Evolutionary conservation across 169 alveolate species (phyloP).

Genomic region (Plasmodium gallinaceum): DNA sequence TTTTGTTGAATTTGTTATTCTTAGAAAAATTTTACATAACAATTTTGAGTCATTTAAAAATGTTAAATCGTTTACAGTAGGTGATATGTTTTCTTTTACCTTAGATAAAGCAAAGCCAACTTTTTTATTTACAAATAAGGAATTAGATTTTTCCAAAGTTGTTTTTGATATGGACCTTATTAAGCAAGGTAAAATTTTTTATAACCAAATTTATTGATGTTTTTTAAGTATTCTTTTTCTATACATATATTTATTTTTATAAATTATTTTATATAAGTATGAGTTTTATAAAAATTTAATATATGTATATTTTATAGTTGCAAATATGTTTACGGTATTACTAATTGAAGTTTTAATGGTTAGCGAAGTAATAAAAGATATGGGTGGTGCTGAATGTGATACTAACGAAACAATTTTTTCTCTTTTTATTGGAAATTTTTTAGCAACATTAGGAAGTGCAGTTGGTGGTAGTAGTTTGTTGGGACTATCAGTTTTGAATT

Average conservation of each 20-base stretch:
- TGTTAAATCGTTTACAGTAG: slow-evolving; percentile 83
- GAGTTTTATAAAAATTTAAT: too few relatives aligned
- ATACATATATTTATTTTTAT: not conserved
- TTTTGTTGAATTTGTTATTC: slow-evolving; percentile 72
- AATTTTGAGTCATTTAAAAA: slow-evolving; percentile 73
- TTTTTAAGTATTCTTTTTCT: not conserved
- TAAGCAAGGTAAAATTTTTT: slow-evolving; percentile 30
- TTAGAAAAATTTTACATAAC: slow-evolving; percentile 52
- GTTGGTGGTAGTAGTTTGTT: slow-evolving; percentile 89
- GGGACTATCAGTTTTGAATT: slow-evolving; percentile 87
- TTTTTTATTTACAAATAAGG: slow-evolving; percentile 68
- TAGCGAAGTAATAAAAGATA: slow-evolving; percentile 85
- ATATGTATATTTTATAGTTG: not conserved
- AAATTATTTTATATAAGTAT: too few relatives aligned
- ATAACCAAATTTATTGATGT: not conserved
- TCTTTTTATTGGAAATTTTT: slow-evolving; percentile 83
- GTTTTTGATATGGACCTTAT: slow-evolving; percentile 77
- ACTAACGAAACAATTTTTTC: slow-evolving; percentile 86
- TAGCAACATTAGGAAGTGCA: slow-evolving; percentile 85
- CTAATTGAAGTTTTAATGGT: slow-evolving; percentile 85
- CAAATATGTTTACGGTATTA: slow-evolving; percentile 79
- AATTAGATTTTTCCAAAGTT: slow-evolving; percentile 70
- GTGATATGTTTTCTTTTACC: slow-evolving; percentile 82
- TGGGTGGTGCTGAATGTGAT: slow-evolving; percentile 84
- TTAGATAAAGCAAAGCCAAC: slow-evolving; percentile 82